Conservation (phyloP, 768 basidiomycete species). For the Pleurotus citrinopileatus region DNA sequence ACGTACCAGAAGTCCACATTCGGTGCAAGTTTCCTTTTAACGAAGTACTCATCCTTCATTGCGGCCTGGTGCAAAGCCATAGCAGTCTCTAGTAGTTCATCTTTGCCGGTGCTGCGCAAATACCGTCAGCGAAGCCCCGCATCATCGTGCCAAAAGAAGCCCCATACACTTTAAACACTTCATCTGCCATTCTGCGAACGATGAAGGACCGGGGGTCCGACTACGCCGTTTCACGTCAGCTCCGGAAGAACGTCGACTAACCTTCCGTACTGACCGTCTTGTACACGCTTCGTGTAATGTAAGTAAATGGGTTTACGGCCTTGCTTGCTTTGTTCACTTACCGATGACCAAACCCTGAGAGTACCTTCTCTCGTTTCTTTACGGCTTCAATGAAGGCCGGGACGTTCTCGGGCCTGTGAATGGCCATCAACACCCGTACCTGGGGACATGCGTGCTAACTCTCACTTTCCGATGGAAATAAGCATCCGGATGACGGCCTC, state of each 20-base stretch:
- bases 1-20: conserved; percentile 91
- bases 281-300: conserved; percentile 48
- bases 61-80: conserved; percentile 87
- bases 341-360: conserved; percentile 91
- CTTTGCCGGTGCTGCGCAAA: conserved; percentile 68
- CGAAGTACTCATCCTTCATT: conserved; percentile 89
- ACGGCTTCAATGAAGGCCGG: conserved; percentile 84
- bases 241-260: background rate
- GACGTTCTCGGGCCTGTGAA: conserved; percentile 71
- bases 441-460: background rate
- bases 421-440: background rate
- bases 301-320: background rate
- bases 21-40: conserved; percentile 75
- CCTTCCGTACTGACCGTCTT: conserved; percentile 50
- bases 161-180: conserved; percentile 84
- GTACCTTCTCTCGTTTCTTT: conserved; percentile 83
- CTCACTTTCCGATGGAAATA: conserved; percentile 78
- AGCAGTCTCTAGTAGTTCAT: conserved; percentile 83
- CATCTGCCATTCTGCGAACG: conserved; percentile 85
- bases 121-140: background rate
- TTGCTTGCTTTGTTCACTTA: conserved; percentile 24
- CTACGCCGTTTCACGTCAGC: conserved; percentile 31
- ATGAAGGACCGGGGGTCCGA: conserved; percentile 92
- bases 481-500: conserved; percentile 96
- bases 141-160: background rate